A percentile compares a stretch with the other conserved stretches of the same genome.
These are phyloP conservation scores for Solanum bulbocastanum DNA, from an alignment of 257 asterid species.

Conservation along the genomic window DNA sequence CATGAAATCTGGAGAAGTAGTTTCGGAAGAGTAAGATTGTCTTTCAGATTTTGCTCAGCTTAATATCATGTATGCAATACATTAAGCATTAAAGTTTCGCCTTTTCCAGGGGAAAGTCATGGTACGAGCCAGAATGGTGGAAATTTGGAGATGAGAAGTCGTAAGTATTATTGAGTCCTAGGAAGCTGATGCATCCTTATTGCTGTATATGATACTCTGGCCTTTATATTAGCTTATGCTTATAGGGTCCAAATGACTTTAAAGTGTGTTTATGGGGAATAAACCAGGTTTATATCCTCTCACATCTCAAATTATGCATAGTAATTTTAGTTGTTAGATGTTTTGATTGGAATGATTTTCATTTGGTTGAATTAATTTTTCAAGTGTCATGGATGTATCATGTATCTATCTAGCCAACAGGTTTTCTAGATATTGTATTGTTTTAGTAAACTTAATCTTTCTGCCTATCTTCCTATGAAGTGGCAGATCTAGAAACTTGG, in stretches of 20 bases:
- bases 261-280: background rate
- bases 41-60: conserved; percentile 5
- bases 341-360: background rate
- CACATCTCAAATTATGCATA: background rate
- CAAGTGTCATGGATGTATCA: background rate
- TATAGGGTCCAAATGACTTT: background rate
- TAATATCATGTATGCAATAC: background rate
- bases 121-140: conserved; percentile 99
- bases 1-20: conserved; percentile 92
- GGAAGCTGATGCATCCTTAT: background rate
- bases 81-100: background rate
- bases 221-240: background rate
- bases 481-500: background rate
- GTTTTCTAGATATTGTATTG: background rate
- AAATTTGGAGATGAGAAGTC: conserved; percentile 90
- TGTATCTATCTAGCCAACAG: background rate
- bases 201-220: background rate
- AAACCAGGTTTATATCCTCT: background rate
- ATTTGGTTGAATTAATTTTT: background rate
- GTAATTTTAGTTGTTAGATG: background rate
- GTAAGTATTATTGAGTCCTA: conserved; percentile 33
- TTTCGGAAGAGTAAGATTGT: conserved; percentile 64
- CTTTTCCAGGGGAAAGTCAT: conserved; percentile 65
- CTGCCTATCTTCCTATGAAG: background rate
- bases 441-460: background rate